Percentiles rank a stretch among this genome's conserved stretches.
Evolutionary conservation across 345 rosid genomes (phyloP).

Genomic region (Turritis glabra): DNA sequence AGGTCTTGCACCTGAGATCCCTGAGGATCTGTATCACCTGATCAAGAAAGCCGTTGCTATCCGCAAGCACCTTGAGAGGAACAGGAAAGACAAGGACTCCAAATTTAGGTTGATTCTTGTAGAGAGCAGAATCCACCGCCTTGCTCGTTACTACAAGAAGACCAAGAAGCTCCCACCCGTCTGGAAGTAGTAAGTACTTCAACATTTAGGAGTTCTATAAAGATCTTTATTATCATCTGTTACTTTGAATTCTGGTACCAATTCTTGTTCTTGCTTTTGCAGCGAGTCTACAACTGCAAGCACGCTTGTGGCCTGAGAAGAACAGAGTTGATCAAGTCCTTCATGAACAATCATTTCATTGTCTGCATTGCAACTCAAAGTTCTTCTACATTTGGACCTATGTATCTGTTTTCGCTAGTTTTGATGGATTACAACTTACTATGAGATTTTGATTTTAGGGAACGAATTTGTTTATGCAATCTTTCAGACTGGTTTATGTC

Average conservation of each 20-base stretch:
- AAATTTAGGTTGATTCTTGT: conserved; percentile 88
- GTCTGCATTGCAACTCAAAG: background rate
- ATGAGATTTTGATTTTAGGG: conserved; percentile 21
- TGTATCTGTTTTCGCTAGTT: conserved; percentile 14
- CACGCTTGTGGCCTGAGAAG: conserved; percentile 59
- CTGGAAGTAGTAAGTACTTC: conserved; percentile 74
- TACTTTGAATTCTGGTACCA: background rate
- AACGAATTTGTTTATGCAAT: background rate
- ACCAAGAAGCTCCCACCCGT: conserved; percentile 95
- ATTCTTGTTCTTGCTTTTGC: conserved; percentile 13
- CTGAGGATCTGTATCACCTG: conserved; percentile 86
- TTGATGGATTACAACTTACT: conserved; percentile 8
- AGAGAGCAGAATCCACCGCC: conserved; percentile 92
- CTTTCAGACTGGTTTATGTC: background rate
- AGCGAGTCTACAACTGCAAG: conserved; percentile 73
- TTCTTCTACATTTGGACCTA: background rate
- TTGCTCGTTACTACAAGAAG: conserved; percentile 95
- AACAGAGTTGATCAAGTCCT: background rate
- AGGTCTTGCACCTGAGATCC: conserved; percentile 93
- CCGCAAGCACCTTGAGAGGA: conserved; percentile 95
- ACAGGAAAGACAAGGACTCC: conserved; percentile 94
- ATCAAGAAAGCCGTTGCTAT: conserved; percentile 95
- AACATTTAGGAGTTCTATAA: background rate
- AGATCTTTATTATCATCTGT: background rate
- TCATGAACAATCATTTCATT: conserved; percentile 7